Conservation (phyloP, 345 rosid genomes). For the Salix koriyanagi region DNA sequence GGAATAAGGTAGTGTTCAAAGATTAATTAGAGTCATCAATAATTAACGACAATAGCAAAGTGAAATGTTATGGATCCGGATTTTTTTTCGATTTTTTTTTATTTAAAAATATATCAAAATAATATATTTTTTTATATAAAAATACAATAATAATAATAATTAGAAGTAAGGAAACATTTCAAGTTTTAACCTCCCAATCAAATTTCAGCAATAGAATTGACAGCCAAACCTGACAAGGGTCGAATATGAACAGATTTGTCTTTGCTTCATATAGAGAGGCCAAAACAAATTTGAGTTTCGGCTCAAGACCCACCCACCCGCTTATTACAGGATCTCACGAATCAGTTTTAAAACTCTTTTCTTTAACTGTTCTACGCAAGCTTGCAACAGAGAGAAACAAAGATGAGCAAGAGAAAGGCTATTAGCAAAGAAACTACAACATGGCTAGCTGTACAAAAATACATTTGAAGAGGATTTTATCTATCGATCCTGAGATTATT, state of each 20-base stretch:
- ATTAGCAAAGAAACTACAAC: conserved; percentile 17
- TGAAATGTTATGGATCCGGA: too few species aligned
- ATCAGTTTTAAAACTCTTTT: neutral
- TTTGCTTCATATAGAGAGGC: neutral
- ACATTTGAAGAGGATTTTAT: conserved; percentile 25
- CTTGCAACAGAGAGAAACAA: neutral
- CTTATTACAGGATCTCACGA: too few species aligned
- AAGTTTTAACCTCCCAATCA: neutral
- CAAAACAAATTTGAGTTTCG: neutral
- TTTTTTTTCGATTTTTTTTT: too few species aligned
- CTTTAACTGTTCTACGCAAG: neutral
- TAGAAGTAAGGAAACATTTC: too few species aligned
- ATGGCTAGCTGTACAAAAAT: conserved; percentile 31
- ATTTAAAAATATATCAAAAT: too few species aligned
- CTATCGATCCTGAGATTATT: conserved; percentile 76
- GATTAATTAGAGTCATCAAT: too few species aligned
- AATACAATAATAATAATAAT: too few species aligned
- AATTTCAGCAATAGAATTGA: neutral
- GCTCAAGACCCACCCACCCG: neutral
- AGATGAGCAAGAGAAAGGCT: neutral
- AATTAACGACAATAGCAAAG: too few species aligned
- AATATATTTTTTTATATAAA: too few species aligned
- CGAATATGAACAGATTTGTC: neutral
- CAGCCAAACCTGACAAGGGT: neutral
- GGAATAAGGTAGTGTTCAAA: neutral